phyloP scores from a whole-genome alignment of 176 grass and related monocot species.

The Rhynchospora pubera region DNA sequence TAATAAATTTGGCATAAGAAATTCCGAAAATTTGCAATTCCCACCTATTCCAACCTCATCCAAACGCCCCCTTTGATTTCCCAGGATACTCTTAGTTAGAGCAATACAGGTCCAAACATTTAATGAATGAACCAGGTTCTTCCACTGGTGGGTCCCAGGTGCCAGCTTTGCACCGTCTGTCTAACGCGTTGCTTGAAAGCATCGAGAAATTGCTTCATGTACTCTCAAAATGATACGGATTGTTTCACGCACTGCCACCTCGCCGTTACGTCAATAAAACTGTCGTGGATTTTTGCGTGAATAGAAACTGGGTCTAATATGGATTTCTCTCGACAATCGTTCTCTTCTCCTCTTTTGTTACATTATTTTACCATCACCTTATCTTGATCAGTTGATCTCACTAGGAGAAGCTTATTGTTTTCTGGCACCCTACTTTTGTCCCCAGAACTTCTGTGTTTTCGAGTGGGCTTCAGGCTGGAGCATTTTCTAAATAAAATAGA shows the following conservation, averaged over 20 bases:
- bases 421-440: neutral
- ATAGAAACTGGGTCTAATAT: neutral
- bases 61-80: no score
- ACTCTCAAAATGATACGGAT: neutral
- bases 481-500: no score
- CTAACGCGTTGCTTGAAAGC: neutral
- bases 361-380: neutral
- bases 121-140: neutral
- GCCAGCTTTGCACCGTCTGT: neutral
- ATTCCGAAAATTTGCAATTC: no score
- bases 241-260: neutral
- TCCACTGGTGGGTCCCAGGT: neutral
- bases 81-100: neutral
- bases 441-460: neutral
- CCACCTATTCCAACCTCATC: no score
- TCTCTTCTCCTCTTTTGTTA: neutral
- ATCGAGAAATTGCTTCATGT: neutral
- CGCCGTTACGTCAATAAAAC: neutral
- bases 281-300: neutral
- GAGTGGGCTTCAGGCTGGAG: no score
- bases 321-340: neutral
- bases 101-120: neutral
- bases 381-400: no score
- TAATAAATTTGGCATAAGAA: no score
- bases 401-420: no score